Percentiles rank a stretch among this genome's conserved stretches.
These are phyloP conservation scores for Cordia subcordata DNA, from an alignment of 257 asterid species.

Conservation along the genomic window DNA sequence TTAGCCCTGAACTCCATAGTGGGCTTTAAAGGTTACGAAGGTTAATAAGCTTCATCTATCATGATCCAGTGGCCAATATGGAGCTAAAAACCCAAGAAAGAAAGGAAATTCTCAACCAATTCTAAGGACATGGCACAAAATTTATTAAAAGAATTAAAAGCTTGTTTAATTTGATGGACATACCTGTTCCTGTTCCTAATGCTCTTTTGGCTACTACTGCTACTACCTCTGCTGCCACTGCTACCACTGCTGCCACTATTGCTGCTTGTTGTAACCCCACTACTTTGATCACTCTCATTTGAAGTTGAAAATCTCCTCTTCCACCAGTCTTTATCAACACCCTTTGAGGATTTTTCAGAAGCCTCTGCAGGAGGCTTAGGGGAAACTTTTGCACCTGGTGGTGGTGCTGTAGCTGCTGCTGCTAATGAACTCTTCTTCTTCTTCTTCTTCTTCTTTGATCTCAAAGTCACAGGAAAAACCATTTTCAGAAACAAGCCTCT, in stretches of 20 bases:
- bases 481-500: constrained; percentile 57
- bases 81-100: no score
- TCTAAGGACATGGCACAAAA: not conserved
- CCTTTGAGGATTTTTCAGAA: constrained; percentile 24
- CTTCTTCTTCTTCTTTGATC: constrained; percentile 35
- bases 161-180: not conserved
- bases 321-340: constrained; percentile 72
- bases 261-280: constrained; percentile 30
- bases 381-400: constrained; percentile 36
- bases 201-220: constrained; percentile 21
- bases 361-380: constrained; percentile 32
- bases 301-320: constrained; percentile 54
- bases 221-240: constrained; percentile 17
- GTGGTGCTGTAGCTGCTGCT: constrained; percentile 10
- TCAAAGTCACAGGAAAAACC: constrained; percentile 49
- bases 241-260: constrained; percentile 27
- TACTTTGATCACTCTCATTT: constrained; percentile 36
- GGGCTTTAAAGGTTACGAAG: no score
- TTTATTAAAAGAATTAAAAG: no score
- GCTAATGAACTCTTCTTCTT: no score
- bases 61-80: no score
- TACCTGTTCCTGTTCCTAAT: constrained; percentile 13
- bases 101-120: not conserved
- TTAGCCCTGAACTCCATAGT: no score
- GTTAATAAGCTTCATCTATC: no score